Base-by-base conservation (phyloP, 78 protist genomes). In the Dictyostelium purpureum region DNA sequence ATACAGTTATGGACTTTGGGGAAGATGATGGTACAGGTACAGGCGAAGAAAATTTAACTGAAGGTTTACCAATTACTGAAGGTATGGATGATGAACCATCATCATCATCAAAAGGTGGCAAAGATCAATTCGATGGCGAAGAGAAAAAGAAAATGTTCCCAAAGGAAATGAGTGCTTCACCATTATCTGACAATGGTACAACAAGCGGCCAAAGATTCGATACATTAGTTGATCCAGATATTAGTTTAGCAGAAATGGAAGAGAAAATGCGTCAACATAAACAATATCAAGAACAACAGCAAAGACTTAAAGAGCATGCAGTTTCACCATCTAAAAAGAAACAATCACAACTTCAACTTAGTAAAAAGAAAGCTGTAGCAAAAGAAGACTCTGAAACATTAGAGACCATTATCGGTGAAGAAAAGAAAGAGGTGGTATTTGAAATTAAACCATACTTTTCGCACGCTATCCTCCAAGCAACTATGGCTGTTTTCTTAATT, bases 381-480 rank as follows among this genome's bases (percentile, higher is more conserved):
- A 77, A 73, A 31, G 92, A 85, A 24, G 63, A 73, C 21, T 40
- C 61, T 6, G 92, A 85, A 35, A 85, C 92, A 3, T 66, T 85
- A 26, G 92, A 85, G 18, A 70, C 74, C 28, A 85, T 85, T 16
- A 73, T 85, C 33, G 92, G 92, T 35, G 92, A 85, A 19, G 75
- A 70, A 28, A 85, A 73, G 63, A 70, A 59, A n/a, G 92, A 85
- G n/a, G 82, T 73, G 2, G 92, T 85, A n/a, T 85, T 73, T 45
- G 92, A 85, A 35, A 76, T 85, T 52, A 85, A 85, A 77, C 92
- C 92, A 38, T 85, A 85, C 75, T 85, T 85, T 33, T 73, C 82
- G 0, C 92, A 85, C 54, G 47, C 82, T 4, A 73, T 85, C 35
- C 78, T 85, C 9, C 92, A 85, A 35, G 92, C 92, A 9, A 85